Base-by-base conservation (phyloP, 1,139 yeast species). In the Scheffersomyces insectosa region DNA sequence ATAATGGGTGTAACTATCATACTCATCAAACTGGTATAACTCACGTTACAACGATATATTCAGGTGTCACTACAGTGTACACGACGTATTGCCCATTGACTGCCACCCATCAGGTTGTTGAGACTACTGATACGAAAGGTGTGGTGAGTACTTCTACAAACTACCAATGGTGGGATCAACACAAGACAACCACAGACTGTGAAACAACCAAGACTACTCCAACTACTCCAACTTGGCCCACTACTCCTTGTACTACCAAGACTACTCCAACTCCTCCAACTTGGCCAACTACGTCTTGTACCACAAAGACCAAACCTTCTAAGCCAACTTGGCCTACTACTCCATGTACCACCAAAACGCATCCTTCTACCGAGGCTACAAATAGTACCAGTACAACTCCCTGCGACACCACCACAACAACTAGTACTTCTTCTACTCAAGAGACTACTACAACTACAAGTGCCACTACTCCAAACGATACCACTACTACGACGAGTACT, bases 41-140 rank as follows among this genome's bases (percentile, higher is more conserved):
- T 8, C 48, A 39, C 14, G 37, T 45, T 15, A 53, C 55, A 11
- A 31, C 40, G 12, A 47, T 51, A 34, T 37, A 31, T 8, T 35
- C 39, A 1, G 51, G 46, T 15, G 37, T 39, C 5, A 39, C 38
- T 20, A 45, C 55, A 10, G 40, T 40, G 5, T 48, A 45, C 44
- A 47, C 56, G 14, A 48, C 53, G 16, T 53, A 40, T 42, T 45
- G 52, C 28, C 55, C 54, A 23, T 40, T 48, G 33, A 47, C 53
- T 16, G 39, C 29, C 11, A 15, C 34, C 11, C 12, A 13, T 31
- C 23, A 15, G 5, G 34, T 14, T 31, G 34, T 31, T 14, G 34
- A 14, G 11, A 15, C 20, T 23, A 31, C 20, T 8, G 25, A 20
- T 20, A 20, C n/a, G 20, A 15, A 14, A 9, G 8, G 34, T 7